Evolutionary conservation across 805 yeast species (phyloP).

Genomic region (Candida stauntonica): DNA sequence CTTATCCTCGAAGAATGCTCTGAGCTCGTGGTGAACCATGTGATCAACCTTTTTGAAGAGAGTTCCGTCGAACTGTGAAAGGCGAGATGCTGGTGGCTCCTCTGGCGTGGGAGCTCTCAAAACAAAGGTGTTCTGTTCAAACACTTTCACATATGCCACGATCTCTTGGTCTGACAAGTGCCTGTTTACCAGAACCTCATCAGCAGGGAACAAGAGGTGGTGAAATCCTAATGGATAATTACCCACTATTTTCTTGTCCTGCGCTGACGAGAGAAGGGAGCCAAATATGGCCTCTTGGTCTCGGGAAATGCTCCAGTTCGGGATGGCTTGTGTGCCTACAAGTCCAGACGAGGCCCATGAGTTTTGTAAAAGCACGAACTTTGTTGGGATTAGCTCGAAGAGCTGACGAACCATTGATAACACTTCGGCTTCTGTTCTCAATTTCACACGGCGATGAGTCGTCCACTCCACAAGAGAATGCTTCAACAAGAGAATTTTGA

Average conservation of each 20-base stretch:
- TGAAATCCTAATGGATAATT: conserved; percentile 18
- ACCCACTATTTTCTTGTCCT: conserved; percentile 10
- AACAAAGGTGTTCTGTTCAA: not conserved
- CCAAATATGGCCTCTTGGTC: conserved; percentile 17
- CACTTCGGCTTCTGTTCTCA: conserved; percentile 2
- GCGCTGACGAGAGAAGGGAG: conserved; percentile 9
- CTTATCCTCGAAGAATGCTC: conserved; percentile 11
- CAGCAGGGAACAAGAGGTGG: conserved; percentile 34
- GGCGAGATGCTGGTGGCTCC: not conserved
- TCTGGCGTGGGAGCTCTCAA: not conserved
- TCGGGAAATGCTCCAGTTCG: conserved; percentile 3
- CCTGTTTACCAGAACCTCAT: conserved; percentile 32
- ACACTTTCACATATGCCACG: conserved; percentile 15
- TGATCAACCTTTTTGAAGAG: conserved; percentile 10
- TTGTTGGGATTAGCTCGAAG: conserved; percentile 2
- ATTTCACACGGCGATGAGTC: conserved; percentile 2
- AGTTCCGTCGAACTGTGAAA: too few species aligned
- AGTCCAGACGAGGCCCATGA: conserved; percentile 10
- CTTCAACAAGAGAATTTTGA: conserved; percentile 9
- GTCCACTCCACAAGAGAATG: conserved; percentile 10
- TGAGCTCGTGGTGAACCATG: conserved; percentile 13
- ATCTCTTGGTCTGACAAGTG: conserved; percentile 34
- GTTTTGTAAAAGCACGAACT: conserved; percentile 10
- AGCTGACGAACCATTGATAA: conserved; percentile 5
- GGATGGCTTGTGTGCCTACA: conserved; percentile 1